Evolutionary conservation across 768 basidiomycete species (phyloP).

Genomic region (Hysterangium stoloniferum): DNA sequence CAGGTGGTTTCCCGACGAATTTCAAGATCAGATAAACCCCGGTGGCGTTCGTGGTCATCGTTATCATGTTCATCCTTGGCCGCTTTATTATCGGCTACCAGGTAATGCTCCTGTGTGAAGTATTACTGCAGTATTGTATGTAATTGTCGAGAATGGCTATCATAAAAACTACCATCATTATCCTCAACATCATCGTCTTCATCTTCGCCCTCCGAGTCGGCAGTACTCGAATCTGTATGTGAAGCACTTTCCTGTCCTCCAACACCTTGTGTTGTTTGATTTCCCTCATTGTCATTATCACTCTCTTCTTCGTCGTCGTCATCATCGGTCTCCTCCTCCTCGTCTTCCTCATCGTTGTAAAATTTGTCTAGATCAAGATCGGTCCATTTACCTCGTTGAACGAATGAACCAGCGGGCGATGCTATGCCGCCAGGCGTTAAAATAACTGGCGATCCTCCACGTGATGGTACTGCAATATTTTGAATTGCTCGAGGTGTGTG

Average conservation of each 20-base stretch:
- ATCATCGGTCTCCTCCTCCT: conserved; percentile 22
- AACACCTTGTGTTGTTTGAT: not conserved
- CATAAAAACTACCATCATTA: not conserved
- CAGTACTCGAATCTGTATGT: not conserved
- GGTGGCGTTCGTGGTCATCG: conserved; percentile 64
- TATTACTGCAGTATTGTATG: too few relatives aligned
- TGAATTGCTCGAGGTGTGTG: conserved; percentile 35
- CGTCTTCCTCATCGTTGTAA: conserved; percentile 42
- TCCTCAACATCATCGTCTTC: conserved; percentile 9
- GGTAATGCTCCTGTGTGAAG: conserved; percentile 25
- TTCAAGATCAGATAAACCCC: conserved; percentile 44
- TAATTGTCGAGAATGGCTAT: too few relatives aligned
- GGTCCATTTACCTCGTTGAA: conserved; percentile 34
- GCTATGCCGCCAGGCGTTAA: conserved; percentile 45
- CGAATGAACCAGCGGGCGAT: conserved; percentile 35
- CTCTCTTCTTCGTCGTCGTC: conserved; percentile 18
- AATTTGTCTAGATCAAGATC: conserved; percentile 62
- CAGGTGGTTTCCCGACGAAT: conserved; percentile 74
- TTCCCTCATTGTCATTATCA: conserved; percentile 1
- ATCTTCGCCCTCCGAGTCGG: conserved; percentile 15
- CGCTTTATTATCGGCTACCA: conserved; percentile 37
- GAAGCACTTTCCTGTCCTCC: not conserved
- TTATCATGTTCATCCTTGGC: conserved; percentile 51
- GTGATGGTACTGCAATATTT: conserved; percentile 21
- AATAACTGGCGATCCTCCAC: conserved; percentile 39